These are phyloP conservation scores for Salicornia ramosissima DNA, from an alignment of 148 eudicot genomes.

Conservation along the genomic window DNA sequence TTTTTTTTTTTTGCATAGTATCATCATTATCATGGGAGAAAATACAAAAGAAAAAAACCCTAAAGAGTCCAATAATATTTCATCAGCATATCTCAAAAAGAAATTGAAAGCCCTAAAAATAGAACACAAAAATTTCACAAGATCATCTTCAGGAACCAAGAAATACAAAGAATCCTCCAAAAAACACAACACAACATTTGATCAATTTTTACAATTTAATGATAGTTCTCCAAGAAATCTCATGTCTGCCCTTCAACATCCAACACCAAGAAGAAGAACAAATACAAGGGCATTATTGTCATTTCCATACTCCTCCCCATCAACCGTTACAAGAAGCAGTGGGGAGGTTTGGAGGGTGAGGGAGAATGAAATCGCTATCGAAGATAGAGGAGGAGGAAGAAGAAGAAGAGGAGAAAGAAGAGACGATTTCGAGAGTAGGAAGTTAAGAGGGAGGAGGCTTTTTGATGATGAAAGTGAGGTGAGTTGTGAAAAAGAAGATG, in stretches of 20 bases:
- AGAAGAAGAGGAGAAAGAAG: slow-evolving; percentile 12
- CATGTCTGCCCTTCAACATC: slow-evolving; percentile 12
- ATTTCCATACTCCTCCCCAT: slow-evolving; percentile 7
- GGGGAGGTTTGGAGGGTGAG: slow-evolving; percentile 30
- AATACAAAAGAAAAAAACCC: slow-evolving; percentile 13
- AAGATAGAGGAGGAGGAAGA: too few relatives aligned
- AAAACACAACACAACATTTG: background rate
- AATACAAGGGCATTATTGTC: slow-evolving; percentile 1
- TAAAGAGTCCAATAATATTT: background rate
- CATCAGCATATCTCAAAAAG: slow-evolving; percentile 17
- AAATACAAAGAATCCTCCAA: background rate
- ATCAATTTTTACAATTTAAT: background rate
- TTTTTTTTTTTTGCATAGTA: too few relatives aligned
- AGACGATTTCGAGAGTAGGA: slow-evolving; percentile 18
- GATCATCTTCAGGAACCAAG: slow-evolving; percentile 17
- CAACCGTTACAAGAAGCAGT: background rate
- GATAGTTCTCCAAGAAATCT: slow-evolving; percentile 14
- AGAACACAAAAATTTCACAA: slow-evolving; percentile 17
- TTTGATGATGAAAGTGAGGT: slow-evolving; percentile 20
- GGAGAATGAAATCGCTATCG: slow-evolving; percentile 29
- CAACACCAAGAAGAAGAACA: background rate
- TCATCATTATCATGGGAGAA: slow-evolving; percentile 9
- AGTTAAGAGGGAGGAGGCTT: slow-evolving; percentile 29
- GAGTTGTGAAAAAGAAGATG: slow-evolving; percentile 11
- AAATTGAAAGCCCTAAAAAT: slow-evolving; percentile 22